Percentiles rank a stretch among this genome's conserved stretches.
These are phyloP conservation scores for Cladosporium halotolerans DNA, from an alignment of 2,329 filamentous ascomycete genomes.

Conservation along the genomic window DNA sequence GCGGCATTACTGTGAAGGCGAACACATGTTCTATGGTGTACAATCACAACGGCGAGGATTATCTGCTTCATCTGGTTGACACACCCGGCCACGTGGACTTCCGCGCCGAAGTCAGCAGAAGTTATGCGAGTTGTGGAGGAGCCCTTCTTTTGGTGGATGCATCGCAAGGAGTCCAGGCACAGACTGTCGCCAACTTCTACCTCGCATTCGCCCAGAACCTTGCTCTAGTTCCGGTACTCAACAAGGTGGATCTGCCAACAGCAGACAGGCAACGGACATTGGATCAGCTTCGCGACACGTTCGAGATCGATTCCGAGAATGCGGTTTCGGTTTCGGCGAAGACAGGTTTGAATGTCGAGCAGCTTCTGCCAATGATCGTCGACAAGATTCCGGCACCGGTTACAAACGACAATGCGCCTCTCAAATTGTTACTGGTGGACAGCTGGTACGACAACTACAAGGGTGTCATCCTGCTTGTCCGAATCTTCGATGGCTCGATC, in stretches of 20 bases:
- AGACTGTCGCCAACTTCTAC: slow-evolving; percentile 98
- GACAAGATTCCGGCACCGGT: slow-evolving; percentile 74
- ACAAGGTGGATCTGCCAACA: slow-evolving; percentile 90
- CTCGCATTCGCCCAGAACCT: slow-evolving; percentile 90
- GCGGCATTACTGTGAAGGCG: slow-evolving; percentile 96
- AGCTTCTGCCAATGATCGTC: slow-evolving; percentile 78
- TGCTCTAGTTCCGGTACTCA: slow-evolving; percentile 81
- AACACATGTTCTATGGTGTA: slow-evolving; percentile 99
- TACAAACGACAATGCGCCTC: slow-evolving; percentile 64
- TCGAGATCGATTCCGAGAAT: slow-evolving; percentile 75
- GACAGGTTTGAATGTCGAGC: slow-evolving; percentile 79
- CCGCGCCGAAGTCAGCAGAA: slow-evolving; percentile 87
- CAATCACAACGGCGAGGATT: slow-evolving; percentile 76
- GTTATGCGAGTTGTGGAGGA: slow-evolving; percentile 92
- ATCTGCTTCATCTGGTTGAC: slow-evolving; percentile 90
- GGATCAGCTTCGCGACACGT: slow-evolving; percentile 76
- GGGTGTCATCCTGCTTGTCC: slow-evolving; percentile 83
- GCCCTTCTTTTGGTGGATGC: slow-evolving; percentile 90
- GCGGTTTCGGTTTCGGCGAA: slow-evolving; percentile 83
- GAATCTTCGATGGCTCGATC: slow-evolving; percentile 83
- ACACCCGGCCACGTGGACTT: slow-evolving; percentile 98
- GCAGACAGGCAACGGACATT: slow-evolving; percentile 82
- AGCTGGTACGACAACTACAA: slow-evolving; percentile 98
- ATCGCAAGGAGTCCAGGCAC: slow-evolving; percentile 91
- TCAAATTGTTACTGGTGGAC: slow-evolving; percentile 85